Evolutionary conservation across 2,329 filamentous ascomycete genomes (phyloP).

Genomic region (Metarhizium rileyi): DNA sequence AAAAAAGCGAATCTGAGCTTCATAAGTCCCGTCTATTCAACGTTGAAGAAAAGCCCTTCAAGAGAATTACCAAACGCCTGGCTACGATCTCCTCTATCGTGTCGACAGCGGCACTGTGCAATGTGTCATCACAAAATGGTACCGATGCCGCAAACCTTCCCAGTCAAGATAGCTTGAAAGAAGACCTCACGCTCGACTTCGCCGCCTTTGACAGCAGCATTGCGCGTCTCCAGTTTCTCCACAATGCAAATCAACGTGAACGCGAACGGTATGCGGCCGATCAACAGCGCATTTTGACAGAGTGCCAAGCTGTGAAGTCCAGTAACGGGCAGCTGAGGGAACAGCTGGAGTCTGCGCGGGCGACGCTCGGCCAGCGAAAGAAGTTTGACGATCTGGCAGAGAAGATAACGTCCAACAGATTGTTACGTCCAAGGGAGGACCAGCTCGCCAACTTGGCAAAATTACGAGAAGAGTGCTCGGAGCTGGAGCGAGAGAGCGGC

Average conservation of each 20-base stretch:
- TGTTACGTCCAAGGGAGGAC: slow-evolving; percentile 76
- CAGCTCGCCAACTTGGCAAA: slow-evolving; percentile 69
- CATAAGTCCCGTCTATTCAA: slow-evolving; percentile 81
- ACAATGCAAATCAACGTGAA: slow-evolving; percentile 73
- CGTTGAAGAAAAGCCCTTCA: slow-evolving; percentile 88
- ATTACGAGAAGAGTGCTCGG: slow-evolving; percentile 77
- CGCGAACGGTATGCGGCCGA: slow-evolving; percentile 74
- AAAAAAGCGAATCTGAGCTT: slow-evolving; percentile 69
- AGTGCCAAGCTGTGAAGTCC: slow-evolving; percentile 67
- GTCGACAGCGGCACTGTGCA: slow-evolving; percentile 14
- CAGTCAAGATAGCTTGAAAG: slow-evolving; percentile 51
- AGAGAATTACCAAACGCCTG: slow-evolving; percentile 75
- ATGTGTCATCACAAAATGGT: slow-evolving; percentile 26
- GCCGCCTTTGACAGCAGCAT: slow-evolving; percentile 80
- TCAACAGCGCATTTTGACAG: slow-evolving; percentile 67
- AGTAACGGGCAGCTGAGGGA: slow-evolving; percentile 62
- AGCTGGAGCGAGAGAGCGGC: slow-evolving; percentile 74
- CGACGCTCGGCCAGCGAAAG: slow-evolving; percentile 67
- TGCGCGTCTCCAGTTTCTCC: slow-evolving; percentile 77
- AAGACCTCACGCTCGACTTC: slow-evolving; percentile 82
- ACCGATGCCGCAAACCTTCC: slow-evolving; percentile 19
- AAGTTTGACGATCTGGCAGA: slow-evolving; percentile 82
- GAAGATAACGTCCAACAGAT: slow-evolving; percentile 71
- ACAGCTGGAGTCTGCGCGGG: slow-evolving; percentile 69
- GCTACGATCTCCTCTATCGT: slow-evolving; percentile 58